phyloP scores from a whole-genome alignment of 2,329 filamentous ascomycete genomes.

The Diaporthe helianthi region DNA sequence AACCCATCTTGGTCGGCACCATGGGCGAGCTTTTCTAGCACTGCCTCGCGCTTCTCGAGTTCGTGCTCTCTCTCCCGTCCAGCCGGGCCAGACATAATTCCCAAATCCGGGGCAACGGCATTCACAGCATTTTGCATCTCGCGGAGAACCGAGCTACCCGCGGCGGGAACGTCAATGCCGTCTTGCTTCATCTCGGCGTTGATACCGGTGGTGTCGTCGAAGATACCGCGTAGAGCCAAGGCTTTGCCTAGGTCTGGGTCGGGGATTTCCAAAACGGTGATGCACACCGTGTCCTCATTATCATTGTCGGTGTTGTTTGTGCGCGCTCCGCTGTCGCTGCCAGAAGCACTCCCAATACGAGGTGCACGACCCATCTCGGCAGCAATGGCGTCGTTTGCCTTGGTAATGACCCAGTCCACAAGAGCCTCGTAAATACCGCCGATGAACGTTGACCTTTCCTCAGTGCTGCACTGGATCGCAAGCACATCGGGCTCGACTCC shows the following conservation, averaged over 20 bases:
- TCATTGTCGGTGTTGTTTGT: slow-evolving; percentile 76
- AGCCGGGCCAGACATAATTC: slow-evolving; percentile 71
- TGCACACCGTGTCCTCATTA: slow-evolving; percentile 81
- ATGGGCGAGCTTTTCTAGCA: slow-evolving; percentile 86
- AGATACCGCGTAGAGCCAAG: slow-evolving; percentile 85
- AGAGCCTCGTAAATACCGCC: slow-evolving; percentile 90
- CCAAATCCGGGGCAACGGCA: slow-evolving; percentile 79
- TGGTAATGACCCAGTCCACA: slow-evolving; percentile 91
- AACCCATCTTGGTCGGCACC: slow-evolving; percentile 85
- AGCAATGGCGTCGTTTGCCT: slow-evolving; percentile 85
- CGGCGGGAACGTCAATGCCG: slow-evolving; percentile 76
- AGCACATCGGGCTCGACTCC: slow-evolving; percentile 88
- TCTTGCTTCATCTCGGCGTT: slow-evolving; percentile 98
- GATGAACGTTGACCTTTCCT: slow-evolving; percentile 83
- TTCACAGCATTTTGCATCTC: slow-evolving; percentile 86
- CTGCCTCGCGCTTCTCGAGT: slow-evolving; percentile 79
- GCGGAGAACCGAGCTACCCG: slow-evolving; percentile 81
- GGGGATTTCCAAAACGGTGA: slow-evolving; percentile 88
- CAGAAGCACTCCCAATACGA: slow-evolving; percentile 63
- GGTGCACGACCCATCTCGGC: slow-evolving; percentile 68
- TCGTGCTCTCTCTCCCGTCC: slow-evolving; percentile 78
- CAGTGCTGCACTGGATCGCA: slow-evolving; percentile 77
- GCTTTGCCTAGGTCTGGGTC: slow-evolving; percentile 83
- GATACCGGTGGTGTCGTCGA: slow-evolving; percentile 91
- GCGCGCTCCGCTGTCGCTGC: slow-evolving; percentile 65